Evolutionary conservation across 495 filamentous ascomycete species (phyloP).

Genomic region (Penicillium cataractarum): DNA sequence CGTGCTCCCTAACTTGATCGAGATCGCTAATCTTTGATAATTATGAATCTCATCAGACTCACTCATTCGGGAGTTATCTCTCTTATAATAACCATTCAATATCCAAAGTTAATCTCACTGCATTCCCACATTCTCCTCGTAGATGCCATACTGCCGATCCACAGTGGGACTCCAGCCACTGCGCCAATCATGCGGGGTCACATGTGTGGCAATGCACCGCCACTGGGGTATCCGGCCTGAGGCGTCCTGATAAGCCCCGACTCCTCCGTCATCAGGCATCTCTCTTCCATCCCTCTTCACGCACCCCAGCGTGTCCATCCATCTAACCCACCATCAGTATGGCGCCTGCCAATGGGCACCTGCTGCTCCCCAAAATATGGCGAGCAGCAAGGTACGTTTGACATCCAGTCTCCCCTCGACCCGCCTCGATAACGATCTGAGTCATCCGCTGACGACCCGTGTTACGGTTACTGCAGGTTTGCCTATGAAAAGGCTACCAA

Average conservation of each 20-base stretch:
- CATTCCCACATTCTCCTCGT: neutral
- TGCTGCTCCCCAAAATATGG: slow-evolving; percentile 71
- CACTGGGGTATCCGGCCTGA: slow-evolving; percentile 24
- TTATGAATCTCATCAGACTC: neutral
- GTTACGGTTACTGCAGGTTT: slow-evolving; percentile 44
- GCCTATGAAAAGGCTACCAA: slow-evolving; percentile 66
- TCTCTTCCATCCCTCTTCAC: slow-evolving; percentile 25
- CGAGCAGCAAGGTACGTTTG: slow-evolving; percentile 62
- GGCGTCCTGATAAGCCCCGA: slow-evolving; percentile 25
- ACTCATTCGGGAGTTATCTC: neutral
- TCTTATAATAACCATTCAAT: neutral
- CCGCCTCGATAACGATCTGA: slow-evolving; percentile 13
- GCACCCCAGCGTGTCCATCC: slow-evolving; percentile 13
- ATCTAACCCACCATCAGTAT: slow-evolving; percentile 50
- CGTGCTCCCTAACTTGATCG: neutral
- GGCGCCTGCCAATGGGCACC: slow-evolving; percentile 68
- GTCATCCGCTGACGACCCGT: slow-evolving; percentile 27
- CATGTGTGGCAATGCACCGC: slow-evolving; percentile 39
- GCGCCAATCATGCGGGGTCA: slow-evolving; percentile 24
- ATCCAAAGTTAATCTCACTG: neutral
- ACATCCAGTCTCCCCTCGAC: neutral
- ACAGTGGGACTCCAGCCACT: slow-evolving; percentile 5
- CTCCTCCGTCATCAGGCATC: slow-evolving; percentile 39
- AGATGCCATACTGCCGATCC: slow-evolving; percentile 3
- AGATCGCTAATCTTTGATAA: neutral